phyloP scores from a whole-genome alignment of 495 filamentous ascomycete genomes.

The Tuber aestivum region DNA sequence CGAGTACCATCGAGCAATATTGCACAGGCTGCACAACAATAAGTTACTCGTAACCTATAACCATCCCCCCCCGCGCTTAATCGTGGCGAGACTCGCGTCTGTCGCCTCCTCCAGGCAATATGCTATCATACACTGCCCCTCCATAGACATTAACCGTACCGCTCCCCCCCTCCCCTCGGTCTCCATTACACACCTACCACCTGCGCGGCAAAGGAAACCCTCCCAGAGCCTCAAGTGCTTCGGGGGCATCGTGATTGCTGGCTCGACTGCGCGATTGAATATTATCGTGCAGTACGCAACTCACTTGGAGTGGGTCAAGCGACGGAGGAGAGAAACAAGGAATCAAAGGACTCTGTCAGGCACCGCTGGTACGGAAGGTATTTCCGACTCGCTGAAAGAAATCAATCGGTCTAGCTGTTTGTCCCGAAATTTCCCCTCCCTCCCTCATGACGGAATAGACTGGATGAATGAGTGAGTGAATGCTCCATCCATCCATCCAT shows the following conservation, averaged over 20 bases:
- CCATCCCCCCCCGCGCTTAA: background rate
- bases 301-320: background rate
- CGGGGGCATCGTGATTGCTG: background rate
- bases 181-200: background rate
- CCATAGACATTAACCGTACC: background rate
- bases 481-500: background rate
- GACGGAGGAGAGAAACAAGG: background rate
- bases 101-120: background rate
- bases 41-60: no score
- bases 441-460: background rate
- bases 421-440: background rate
- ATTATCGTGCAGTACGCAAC: no score
- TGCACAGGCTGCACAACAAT: no score
- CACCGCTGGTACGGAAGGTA: background rate
- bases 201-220: background rate
- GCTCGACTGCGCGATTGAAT: background rate
- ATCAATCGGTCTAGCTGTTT: background rate
- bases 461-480: background rate
- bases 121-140: background rate
- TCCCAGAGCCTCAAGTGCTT: background rate
- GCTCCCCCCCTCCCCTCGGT: background rate
- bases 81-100: constrained; percentile 1
- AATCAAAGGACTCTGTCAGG: background rate
- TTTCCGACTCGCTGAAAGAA: background rate
- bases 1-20: no score